Conservation (phyloP, 2,329 filamentous ascomycete species). For the Penicillium aurantiogriseum region DNA sequence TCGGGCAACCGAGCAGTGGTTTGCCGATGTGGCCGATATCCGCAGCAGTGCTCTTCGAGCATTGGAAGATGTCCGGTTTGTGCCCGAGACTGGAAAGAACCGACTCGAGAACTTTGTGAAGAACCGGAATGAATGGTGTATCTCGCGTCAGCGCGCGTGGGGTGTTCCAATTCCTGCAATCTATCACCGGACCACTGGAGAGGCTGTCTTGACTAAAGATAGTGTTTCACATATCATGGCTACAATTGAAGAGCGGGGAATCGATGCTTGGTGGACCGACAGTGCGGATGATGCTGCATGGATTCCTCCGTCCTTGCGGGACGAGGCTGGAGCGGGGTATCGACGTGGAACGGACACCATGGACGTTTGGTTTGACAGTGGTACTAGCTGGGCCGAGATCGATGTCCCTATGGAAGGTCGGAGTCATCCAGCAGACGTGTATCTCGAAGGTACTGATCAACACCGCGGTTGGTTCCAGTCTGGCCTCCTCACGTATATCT, state of each 20-base stretch:
- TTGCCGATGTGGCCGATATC: conserved; percentile 84
- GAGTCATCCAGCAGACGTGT: conserved; percentile 67
- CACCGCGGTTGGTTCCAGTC: conserved; percentile 99
- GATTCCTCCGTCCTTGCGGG: conserved; percentile 64
- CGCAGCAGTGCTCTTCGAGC: conserved; percentile 70
- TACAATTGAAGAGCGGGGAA: conserved; percentile 72
- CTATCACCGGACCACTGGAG: conserved; percentile 66
- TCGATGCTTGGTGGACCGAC: conserved; percentile 96
- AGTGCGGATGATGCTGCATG: conserved; percentile 70
- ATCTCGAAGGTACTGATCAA: conserved; percentile 91
- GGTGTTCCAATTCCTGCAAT: conserved; percentile 93
- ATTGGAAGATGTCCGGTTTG: conserved; percentile 70
- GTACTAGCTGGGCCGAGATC: conserved; percentile 78
- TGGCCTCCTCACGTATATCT: conserved; percentile 81
- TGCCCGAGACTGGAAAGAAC: conserved; percentile 70
- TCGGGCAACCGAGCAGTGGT: conserved; percentile 94
- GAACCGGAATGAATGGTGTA: conserved; percentile 93
- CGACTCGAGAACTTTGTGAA: conserved; percentile 83
- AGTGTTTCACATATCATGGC: conserved; percentile 82
- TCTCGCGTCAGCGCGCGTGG: conserved; percentile 93
- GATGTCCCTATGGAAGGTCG: conserved; percentile 32
- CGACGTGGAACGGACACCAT: conserved; percentile 87
- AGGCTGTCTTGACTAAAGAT: conserved; percentile 74
- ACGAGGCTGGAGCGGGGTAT: conserved; percentile 50
- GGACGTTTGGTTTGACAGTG: conserved; percentile 99